Percentiles rank a stretch among this genome's conserved stretches.
phyloP scores from a whole-genome alignment of 495 filamentous ascomycete genomes.

The Hypomontagnella submonticulosa region DNA sequence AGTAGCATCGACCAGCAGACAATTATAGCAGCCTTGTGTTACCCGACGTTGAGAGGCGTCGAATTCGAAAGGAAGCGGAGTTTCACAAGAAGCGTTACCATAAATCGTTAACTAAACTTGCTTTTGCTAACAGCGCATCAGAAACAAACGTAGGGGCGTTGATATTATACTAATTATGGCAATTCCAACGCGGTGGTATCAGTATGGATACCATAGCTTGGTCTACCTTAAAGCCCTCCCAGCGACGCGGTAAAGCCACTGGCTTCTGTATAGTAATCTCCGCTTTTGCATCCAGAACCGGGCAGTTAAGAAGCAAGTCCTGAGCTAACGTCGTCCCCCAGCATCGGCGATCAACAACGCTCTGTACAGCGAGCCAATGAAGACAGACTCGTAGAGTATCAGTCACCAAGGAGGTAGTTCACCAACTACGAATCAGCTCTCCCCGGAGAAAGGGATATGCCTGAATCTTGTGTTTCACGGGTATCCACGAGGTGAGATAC shows the following conservation, averaged over 20 bases:
- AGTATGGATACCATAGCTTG: constrained; percentile 10
- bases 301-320: neutral
- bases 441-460: neutral
- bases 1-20: constrained; percentile 1
- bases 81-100: constrained; percentile 5
- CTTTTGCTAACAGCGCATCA: constrained; percentile 12
- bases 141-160: constrained; percentile 14
- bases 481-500: constrained; percentile 2
- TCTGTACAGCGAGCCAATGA: constrained; percentile 10
- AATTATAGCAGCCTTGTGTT: constrained; percentile 26
- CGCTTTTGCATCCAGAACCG: constrained; percentile 2
- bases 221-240: neutral
- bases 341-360: constrained; percentile 4
- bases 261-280: constrained; percentile 7
- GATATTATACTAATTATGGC: constrained; percentile 1
- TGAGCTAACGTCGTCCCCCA: neutral
- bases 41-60: constrained; percentile 1
- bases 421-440: constrained; percentile 1
- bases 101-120: neutral
- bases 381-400: neutral
- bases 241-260: neutral
- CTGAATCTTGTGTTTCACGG: neutral
- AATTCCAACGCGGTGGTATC: constrained; percentile 16
- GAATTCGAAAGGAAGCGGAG: constrained; percentile 11
- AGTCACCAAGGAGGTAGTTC: neutral